Evolutionary conservation across 345 rosid species (phyloP).

Genomic region (Gossypium thurberi): DNA sequence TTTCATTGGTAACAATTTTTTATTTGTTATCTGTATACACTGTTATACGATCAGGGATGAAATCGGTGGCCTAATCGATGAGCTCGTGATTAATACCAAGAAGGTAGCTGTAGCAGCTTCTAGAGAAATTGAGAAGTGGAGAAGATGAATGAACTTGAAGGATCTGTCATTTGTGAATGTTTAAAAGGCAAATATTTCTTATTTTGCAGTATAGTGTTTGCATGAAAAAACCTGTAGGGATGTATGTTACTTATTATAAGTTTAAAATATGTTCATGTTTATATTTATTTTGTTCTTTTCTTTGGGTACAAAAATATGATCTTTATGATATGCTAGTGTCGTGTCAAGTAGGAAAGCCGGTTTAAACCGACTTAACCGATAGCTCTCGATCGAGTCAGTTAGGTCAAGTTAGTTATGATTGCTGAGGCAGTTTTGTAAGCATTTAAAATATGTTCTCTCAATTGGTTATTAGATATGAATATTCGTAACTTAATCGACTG

Average conservation of each 20-base stretch:
- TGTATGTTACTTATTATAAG: background rate
- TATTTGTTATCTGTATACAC: background rate
- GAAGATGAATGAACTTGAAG: slow-evolving; percentile 34
- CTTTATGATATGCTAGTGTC: no score
- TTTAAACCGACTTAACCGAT: no score
- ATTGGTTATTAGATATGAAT: no score
- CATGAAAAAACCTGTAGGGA: background rate
- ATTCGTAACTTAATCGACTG: no score
- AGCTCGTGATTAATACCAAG: slow-evolving; percentile 52
- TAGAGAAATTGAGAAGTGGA: slow-evolving; percentile 80
- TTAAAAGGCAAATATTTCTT: background rate
- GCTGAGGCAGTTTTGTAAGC: no score
- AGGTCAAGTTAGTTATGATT: no score
- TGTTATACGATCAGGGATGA: slow-evolving; percentile 44
- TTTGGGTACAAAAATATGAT: background rate
- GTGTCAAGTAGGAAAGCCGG: no score
- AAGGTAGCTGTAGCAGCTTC: slow-evolving; percentile 57
- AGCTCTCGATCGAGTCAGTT: no score
- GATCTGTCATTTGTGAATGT: background rate
- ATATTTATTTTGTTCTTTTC: background rate
- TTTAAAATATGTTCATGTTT: background rate
- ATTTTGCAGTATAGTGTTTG: background rate
- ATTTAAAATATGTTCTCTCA: no score
- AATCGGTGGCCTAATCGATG: slow-evolving; percentile 54
- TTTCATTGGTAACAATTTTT: background rate